Base-by-base conservation (phyloP, 2,329 filamentous ascomycete species). In the Trichophaea hybrida region DNA sequence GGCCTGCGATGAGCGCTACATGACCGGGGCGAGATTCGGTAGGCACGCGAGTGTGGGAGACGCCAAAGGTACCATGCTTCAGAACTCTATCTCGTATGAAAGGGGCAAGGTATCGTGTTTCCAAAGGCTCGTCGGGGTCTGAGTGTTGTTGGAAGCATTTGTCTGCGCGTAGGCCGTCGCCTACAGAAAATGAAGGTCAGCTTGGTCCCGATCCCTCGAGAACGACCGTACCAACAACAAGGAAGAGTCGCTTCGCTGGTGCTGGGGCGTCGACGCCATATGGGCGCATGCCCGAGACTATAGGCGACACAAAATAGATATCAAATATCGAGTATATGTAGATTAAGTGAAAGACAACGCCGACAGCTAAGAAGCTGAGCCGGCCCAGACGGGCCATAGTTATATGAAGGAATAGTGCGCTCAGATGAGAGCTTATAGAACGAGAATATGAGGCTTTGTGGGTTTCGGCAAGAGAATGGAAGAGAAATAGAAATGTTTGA, bases 311-410 rank as follows among this genome's bases (percentile, higher is more conserved):
- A 71, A 98, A 98, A 74, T 98, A 97, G 65, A 97, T 93, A 73
- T 96, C 90, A 74, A 98, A 98, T 69, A 97, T 97, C 61, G 89
- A 95, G 71, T 85, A 86, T 59, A 95, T 85, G 73, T 98, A 98
- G 65, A 94, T 81, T 57, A 97, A 73, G 74, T 98, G 94, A 72
- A 98, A 98, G 62, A 91, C 75, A 70, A 96, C 80, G 68, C 93
- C 93, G 71, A 94, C 81, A 71, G 85, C 83, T 72, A 97, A 75
- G 72, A 98, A 97, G 71, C 84, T 84, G 70, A 86, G 80, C 71
- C 90, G 88, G 17, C 64, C 64, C 24, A 66, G 59, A 17, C 61
- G 64, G 44, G 64, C 63, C 64, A 66, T 66, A n/a, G 49, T 59
- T 38, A 48, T 35, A 33, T 46, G 48, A 46, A 49, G 31, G 54